Evolutionary conservation across 345 rosid genomes (phyloP).

Genomic region (Raphanus sativus): DNA sequence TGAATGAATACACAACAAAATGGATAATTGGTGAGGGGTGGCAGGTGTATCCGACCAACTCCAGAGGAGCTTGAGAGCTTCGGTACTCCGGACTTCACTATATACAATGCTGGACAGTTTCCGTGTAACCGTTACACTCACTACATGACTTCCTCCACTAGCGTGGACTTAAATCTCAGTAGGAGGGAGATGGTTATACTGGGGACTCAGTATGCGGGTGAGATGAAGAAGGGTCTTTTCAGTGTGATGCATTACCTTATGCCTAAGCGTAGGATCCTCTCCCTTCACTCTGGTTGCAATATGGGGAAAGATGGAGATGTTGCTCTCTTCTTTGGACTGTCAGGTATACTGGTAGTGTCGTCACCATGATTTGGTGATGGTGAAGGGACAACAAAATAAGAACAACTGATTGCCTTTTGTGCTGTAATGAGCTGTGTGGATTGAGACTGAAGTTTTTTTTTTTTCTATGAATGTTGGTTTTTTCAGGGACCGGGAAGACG

Average conservation of each 20-base stretch:
- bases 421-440: no score
- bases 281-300: conserved; percentile 97
- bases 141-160: conserved; percentile 98
- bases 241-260: conserved; percentile 98
- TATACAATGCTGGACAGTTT: conserved; percentile 99
- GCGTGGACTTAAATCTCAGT: conserved; percentile 87
- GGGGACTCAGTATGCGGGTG: conserved; percentile 98
- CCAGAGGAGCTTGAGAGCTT: conserved; percentile 95
- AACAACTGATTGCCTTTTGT: background rate
- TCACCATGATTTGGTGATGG: background rate
- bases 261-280: conserved; percentile 96
- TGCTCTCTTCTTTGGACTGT: conserved; percentile 99
- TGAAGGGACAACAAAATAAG: background rate
- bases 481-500: conserved; percentile 87
- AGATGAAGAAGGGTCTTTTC: conserved; percentile 99
- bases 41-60: conserved; percentile 99
- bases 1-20: conserved; percentile 24
- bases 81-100: conserved; percentile 98
- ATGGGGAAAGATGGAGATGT: conserved; percentile 99
- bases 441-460: conserved; percentile 3
- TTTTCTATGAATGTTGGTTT: background rate
- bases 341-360: conserved; percentile 44
- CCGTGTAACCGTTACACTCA: conserved; percentile 98
- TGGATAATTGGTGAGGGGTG: conserved; percentile 71
- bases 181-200: conserved; percentile 99